phyloP scores from a whole-genome alignment of 495 filamentous ascomycete genomes.

The Rhizodiscina lignyota region DNA sequence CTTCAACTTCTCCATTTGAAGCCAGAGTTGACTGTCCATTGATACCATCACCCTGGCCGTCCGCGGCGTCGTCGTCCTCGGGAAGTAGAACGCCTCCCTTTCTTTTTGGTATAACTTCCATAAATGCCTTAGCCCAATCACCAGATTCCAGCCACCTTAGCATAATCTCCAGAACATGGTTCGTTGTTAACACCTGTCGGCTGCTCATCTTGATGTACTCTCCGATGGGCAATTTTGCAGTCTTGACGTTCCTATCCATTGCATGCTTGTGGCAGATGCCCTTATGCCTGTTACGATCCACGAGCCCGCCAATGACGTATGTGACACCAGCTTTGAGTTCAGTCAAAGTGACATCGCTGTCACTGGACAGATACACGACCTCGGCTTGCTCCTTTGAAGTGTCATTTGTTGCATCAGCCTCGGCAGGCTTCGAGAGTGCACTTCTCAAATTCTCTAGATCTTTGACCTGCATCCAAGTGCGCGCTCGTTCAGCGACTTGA shows the following conservation, averaged over 20 bases:
- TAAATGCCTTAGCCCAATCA: conserved; percentile 82
- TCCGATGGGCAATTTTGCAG: conserved; percentile 81
- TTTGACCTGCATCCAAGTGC: conserved; percentile 37
- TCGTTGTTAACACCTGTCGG: conserved; percentile 70
- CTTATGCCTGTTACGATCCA: conserved; percentile 92
- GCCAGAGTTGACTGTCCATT: too few relatives aligned
- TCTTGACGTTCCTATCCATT: conserved; percentile 53
- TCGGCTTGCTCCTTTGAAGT: conserved; percentile 24
- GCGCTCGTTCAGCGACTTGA: conserved; percentile 40
- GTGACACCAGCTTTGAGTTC: conserved; percentile 67
- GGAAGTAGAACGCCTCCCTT: conserved; percentile 52
- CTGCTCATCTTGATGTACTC: conserved; percentile 81
- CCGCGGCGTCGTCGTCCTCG: conserved; percentile 2
- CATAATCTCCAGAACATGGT: conserved; percentile 96
- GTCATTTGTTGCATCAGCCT: conserved; percentile 12
- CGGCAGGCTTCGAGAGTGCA: conserved; percentile 23
- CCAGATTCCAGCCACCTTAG: conserved; percentile 71
- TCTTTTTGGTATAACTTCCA: conserved; percentile 67
- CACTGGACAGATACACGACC: conserved; percentile 75
- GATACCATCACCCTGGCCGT: conserved; percentile 1
- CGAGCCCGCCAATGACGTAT: conserved; percentile 88
- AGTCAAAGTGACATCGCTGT: conserved; percentile 65
- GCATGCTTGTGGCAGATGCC: conserved; percentile 80
- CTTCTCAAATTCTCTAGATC: conserved; percentile 37
- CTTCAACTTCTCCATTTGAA: not conserved